Conservation (phyloP, 192 early-diverging fungal species). For the Coemansia sp. region DNA sequence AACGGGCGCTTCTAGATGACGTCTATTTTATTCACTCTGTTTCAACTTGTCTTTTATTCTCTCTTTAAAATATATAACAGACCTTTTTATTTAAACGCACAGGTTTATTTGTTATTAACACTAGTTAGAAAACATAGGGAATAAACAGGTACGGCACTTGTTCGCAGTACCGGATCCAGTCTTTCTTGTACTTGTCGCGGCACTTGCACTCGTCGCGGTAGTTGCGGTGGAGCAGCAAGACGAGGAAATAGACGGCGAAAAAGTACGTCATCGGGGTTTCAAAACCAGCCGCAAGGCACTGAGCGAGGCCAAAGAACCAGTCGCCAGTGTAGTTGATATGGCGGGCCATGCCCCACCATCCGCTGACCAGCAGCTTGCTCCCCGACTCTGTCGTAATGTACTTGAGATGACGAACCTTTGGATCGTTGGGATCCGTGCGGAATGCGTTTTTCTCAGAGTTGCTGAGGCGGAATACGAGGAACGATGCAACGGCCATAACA, state of each 20-base stretch:
- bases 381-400: conserved; percentile 85
- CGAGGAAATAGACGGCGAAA: conserved; percentile 89
- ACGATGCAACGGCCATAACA: conserved; percentile 60
- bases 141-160: conserved; percentile 83
- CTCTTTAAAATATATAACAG: not conserved
- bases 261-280: conserved; percentile 84
- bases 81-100: too few species aligned
- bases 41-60: not conserved
- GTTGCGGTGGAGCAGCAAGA: conserved; percentile 87
- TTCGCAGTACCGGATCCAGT: conserved; percentile 86
- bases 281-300: conserved; percentile 88
- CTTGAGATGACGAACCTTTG: conserved; percentile 67
- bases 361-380: conserved; percentile 73
- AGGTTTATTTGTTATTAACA: not conserved
- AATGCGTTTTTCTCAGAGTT: conserved; percentile 93
- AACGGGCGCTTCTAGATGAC: conserved; percentile 48
- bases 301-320: conserved; percentile 88
- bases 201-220: conserved; percentile 89
- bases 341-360: conserved; percentile 95
- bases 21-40: not conserved
- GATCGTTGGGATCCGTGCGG: conserved; percentile 66
- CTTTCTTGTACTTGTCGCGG: conserved; percentile 86
- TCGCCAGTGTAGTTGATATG: conserved; percentile 97
- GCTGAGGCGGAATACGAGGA: conserved; percentile 83
- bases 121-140: conserved; percentile 63